A percentile compares a stretch with the other conserved stretches of the same genome.
Conservation (phyloP, 2,329 filamentous ascomycete species). For the Aspergillus sp. region DNA sequence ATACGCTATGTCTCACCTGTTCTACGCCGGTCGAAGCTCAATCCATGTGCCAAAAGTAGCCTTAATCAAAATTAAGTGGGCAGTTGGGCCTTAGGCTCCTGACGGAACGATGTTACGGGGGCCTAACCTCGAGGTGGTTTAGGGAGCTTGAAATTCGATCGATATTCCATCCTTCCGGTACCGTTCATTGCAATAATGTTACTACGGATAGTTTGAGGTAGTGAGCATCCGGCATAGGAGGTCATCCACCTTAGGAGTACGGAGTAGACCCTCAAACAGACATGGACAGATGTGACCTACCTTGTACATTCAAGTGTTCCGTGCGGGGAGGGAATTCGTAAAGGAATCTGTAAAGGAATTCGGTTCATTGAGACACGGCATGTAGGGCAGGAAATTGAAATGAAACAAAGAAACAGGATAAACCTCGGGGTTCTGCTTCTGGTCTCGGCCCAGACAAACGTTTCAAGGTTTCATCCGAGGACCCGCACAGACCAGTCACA, state of each 20-base stretch:
- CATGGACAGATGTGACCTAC: too few relatives aligned
- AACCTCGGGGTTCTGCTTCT: neutral
- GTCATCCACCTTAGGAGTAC: too few relatives aligned
- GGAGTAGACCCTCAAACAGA: too few relatives aligned
- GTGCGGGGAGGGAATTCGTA: too few relatives aligned
- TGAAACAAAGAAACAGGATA: neutral
- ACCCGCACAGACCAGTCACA: too few relatives aligned
- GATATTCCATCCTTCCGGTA: neutral
- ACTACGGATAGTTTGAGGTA: too few relatives aligned
- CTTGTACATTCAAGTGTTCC: too few relatives aligned
- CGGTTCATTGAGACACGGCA: too few relatives aligned
- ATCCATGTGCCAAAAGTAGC: neutral
- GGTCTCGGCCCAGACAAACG: too few relatives aligned
- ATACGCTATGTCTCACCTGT: slow-evolving; percentile 28
- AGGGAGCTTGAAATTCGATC: neutral
- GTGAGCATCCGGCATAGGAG: neutral
- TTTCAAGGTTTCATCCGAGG: too few relatives aligned
- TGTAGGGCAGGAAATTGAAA: too few relatives aligned
- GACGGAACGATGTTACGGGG: neutral
- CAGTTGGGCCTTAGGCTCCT: neutral
- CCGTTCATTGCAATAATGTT: neutral
- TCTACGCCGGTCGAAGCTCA: slow-evolving; percentile 1
- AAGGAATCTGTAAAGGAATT: too few relatives aligned
- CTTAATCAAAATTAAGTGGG: slow-evolving; percentile 10
- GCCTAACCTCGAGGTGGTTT: neutral